Base-by-base conservation (phyloP, 2,329 filamentous ascomycete species). In the Aspergillus pseudoviridinutans region DNA sequence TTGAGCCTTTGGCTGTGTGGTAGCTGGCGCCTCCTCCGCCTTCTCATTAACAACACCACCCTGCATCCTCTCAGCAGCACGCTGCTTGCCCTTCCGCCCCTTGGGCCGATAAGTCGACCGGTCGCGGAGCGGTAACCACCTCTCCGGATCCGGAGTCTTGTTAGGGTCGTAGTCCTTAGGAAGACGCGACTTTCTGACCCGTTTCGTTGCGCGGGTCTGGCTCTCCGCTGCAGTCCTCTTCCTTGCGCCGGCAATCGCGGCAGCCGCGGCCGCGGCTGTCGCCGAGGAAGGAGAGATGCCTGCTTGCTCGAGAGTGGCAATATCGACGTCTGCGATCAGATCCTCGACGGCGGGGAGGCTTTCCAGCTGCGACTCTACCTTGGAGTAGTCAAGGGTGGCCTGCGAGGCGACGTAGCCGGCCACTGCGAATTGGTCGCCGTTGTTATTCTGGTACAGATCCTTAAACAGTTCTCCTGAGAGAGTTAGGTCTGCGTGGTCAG, bases 81-180 rank as follows among this genome's bases (percentile, higher is more conserved):
- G 89, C 82, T 92, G 88, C 82, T 91, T 93, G 55, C 91, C 90
- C 82, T 96, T 96, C 79, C 89, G 92, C 5, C 92, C 92, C 79
- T 94, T 96, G 7, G 92, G 92, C 50, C 89, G 82, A 76, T 96
- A 99, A 44, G 86, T 90, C 66, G 90, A 94, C 57, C 94, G 84
- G 72, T 99, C 94, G 53, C 89, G 87, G 68, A 97, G 80, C 12
- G 94, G 93, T 59, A 99, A 77, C 94, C 94, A 99, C 61, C 94
- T 83, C 76, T 99, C 94, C 0, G 91, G 87, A 73, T 99, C 94
- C 35, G 90, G 84, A 63, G 86, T 87, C 80, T 92, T 95, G 65
- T 82, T 85, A 53, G 90, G 84, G 58, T 91, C 90, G 56, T 75
- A 79, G 56, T 80, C 75, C 68, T 80, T 80, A 8, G 78, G 78